Evolutionary conservation across 169 alveolate genomes (phyloP).

Genomic region (Pseudocohnilembus persalinus): DNA sequence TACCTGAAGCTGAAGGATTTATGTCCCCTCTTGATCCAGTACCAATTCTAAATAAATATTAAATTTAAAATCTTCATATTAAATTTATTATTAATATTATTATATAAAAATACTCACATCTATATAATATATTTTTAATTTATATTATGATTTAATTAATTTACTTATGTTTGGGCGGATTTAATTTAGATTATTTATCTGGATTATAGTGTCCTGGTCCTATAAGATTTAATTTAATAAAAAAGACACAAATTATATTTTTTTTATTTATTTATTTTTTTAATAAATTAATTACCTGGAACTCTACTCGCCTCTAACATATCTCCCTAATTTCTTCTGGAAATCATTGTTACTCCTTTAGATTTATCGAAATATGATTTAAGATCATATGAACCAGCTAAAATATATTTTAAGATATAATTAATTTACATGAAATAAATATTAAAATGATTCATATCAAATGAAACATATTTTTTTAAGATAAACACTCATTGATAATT

Average conservation of each 20-base stretch:
- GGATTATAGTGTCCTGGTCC: background rate
- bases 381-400: background rate
- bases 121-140: too few relatives aligned
- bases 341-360: background rate
- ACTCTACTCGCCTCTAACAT: background rate
- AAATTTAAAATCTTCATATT: too few relatives aligned
- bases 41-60: background rate
- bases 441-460: background rate
- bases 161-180: background rate
- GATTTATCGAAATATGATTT: background rate
- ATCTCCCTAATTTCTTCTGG: background rate
- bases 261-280: too few relatives aligned
- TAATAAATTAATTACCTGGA: background rate
- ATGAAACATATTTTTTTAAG: background rate
- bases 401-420: too few relatives aligned
- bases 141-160: too few relatives aligned
- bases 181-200: too few relatives aligned
- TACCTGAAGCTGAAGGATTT: background rate
- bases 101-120: too few relatives aligned
- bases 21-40: background rate
- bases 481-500: background rate
- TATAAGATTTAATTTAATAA: too few relatives aligned
- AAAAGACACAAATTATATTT: too few relatives aligned
- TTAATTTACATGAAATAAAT: too few relatives aligned
- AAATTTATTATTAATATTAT: too few relatives aligned